Evolutionary conservation across 495 filamentous ascomycete genomes (phyloP).

Genomic region (Cercophora newfieldiana): DNA sequence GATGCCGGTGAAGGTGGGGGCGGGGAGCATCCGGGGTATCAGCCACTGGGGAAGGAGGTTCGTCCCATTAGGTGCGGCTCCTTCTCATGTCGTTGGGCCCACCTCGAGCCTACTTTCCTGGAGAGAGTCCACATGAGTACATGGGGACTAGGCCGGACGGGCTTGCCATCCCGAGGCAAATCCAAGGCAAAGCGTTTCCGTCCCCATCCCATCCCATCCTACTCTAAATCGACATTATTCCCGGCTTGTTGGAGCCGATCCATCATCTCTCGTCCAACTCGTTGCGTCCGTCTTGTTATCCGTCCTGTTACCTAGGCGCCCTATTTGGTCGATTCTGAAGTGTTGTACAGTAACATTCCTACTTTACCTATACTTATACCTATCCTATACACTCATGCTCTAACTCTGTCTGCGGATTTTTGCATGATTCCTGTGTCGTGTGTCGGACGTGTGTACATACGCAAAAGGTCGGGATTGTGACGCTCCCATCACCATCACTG

Average conservation of each 20-base stretch:
- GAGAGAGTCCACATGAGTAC: not conserved
- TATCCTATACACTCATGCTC: not conserved
- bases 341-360: not conserved
- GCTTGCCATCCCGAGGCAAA: not conserved
- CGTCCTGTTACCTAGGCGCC: not conserved
- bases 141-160: not conserved
- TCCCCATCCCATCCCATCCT: not conserved
- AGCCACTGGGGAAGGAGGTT: not conserved
- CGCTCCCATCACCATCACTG: not conserved
- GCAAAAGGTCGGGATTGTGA: not conserved
- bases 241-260: not conserved
- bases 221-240: not conserved
- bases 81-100: not conserved
- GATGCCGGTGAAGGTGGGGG: not conserved
- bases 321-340: not conserved
- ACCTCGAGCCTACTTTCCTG: not conserved
- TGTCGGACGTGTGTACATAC: not conserved
- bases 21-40: not conserved
- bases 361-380: not conserved
- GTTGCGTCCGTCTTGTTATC: not conserved
- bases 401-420: not conserved
- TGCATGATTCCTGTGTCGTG: not conserved
- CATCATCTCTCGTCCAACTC: no score
- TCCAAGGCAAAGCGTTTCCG: slow-evolving; percentile 5
- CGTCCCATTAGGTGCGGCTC: slow-evolving; percentile 1